Percentiles rank a stretch among this genome's conserved stretches.
Evolutionary conservation across 768 basidiomycete genomes (phyloP).

Genomic region (Tricholoma sp.): DNA sequence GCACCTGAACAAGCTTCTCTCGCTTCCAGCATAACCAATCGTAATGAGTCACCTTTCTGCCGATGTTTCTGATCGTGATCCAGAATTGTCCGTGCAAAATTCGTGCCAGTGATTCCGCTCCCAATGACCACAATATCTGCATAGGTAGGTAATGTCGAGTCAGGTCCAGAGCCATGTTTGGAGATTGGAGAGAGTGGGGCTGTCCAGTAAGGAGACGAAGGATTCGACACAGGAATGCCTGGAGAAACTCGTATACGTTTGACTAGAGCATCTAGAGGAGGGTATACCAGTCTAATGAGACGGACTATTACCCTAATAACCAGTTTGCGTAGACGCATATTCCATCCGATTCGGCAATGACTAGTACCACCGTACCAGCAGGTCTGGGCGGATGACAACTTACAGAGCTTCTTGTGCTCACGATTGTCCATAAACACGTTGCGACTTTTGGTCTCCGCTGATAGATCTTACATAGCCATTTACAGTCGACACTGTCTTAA

Average conservation of each 20-base stretch:
- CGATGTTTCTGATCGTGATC: slow-evolving; percentile 21
- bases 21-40: slow-evolving; percentile 77
- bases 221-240: slow-evolving; percentile 49
- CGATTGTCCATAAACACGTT: too few species aligned
- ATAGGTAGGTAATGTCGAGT: slow-evolving; percentile 31
- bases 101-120: slow-evolving; percentile 71
- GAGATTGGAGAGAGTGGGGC: slow-evolving; percentile 46
- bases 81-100: slow-evolving; percentile 52
- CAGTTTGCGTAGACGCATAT: slow-evolving; percentile 11
- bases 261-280: slow-evolving; percentile 19
- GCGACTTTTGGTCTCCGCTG: too few species aligned
- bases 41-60: slow-evolving; percentile 22
- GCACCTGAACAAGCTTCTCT: slow-evolving; percentile 72
- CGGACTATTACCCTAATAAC: slow-evolving; percentile 15
- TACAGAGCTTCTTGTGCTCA: too few species aligned
- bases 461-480: too few species aligned
- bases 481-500: too few species aligned
- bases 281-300: slow-evolving; percentile 15
- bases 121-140: slow-evolving; percentile 73
- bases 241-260: slow-evolving; percentile 36
- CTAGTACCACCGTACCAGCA: too few species aligned
- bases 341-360: too few species aligned
- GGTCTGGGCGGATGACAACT: too few species aligned
- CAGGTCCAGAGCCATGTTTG: slow-evolving; percentile 20
- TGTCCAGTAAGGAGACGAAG: slow-evolving; percentile 62